These are phyloP conservation scores for Penicillium sp. DNA, from an alignment of 2,329 filamentous ascomycete species.

Conservation along the genomic window DNA sequence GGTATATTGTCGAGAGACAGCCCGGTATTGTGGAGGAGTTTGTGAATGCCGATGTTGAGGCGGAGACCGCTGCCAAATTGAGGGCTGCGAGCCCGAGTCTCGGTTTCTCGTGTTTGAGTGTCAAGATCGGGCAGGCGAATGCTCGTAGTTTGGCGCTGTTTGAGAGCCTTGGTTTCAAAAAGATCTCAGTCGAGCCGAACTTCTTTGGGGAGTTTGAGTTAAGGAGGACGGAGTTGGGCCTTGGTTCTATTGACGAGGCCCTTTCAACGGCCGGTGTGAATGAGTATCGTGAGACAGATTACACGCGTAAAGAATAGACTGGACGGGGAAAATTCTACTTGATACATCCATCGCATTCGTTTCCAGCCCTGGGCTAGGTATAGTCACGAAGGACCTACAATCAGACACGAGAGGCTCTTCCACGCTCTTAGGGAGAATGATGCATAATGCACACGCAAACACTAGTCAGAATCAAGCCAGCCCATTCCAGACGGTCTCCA, in stretches of 20 bases:
- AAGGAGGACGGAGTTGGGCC: conserved; percentile 38
- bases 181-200: conserved; percentile 54
- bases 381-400: neutral
- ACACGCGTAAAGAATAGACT: conserved; percentile 30
- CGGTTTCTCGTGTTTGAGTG: conserved; percentile 52
- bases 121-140: conserved; percentile 64
- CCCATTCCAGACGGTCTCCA: neutral
- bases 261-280: conserved; percentile 36
- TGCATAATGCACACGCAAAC: neutral
- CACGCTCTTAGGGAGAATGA: neutral
- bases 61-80: conserved; percentile 1
- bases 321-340: neutral
- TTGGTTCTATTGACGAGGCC: conserved; percentile 28
- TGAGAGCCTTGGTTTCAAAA: conserved; percentile 60
- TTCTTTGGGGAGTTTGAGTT: conserved; percentile 71
- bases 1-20: conserved; percentile 64
- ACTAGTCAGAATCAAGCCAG: neutral
- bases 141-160: conserved; percentile 61
- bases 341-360: neutral
- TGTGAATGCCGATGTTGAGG: conserved; percentile 19
- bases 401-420: neutral
- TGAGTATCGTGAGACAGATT: conserved; percentile 43
- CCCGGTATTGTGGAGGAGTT: conserved; percentile 62
- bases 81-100: conserved; percentile 6
- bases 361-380: no score